phyloP scores from a whole-genome alignment of 2,329 filamentous ascomycete species.

The Fusarium newnesense region DNA sequence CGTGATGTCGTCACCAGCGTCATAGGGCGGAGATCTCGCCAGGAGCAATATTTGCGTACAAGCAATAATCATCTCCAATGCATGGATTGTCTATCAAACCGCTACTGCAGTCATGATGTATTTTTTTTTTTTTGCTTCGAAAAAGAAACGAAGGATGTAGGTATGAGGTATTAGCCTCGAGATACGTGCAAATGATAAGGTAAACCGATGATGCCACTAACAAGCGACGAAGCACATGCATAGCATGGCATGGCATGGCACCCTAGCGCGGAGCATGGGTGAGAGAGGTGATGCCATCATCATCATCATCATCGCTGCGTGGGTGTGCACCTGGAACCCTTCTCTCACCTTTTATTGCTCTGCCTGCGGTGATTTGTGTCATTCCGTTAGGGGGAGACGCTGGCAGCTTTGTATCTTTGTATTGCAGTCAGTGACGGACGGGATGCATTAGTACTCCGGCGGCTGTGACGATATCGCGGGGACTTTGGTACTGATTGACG shows the following conservation, averaged over 20 bases:
- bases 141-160: slow-evolving; percentile 14
- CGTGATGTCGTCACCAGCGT: slow-evolving; percentile 46
- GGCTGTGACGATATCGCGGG: slow-evolving; percentile 27
- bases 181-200: slow-evolving; percentile 6
- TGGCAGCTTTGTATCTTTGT: slow-evolving; percentile 22
- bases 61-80: not conserved
- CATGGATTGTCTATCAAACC: slow-evolving; percentile 15
- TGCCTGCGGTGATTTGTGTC: slow-evolving; percentile 6
- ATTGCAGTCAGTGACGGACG: not conserved
- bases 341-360: not conserved
- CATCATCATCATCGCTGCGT: slow-evolving; percentile 12
- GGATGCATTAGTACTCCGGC: slow-evolving; percentile 2
- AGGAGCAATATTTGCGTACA: slow-evolving; percentile 20
- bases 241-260: not conserved
- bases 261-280: slow-evolving; percentile 18
- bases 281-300: slow-evolving; percentile 34
- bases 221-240: slow-evolving; percentile 20
- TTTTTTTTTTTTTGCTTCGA: too few relatives aligned
- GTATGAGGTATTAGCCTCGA: slow-evolving; percentile 19
- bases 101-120: not conserved
- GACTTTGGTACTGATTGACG: slow-evolving; percentile 19
- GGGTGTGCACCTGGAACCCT: slow-evolving; percentile 29
- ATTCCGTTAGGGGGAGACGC: not conserved
- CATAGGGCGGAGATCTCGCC: slow-evolving; percentile 42
- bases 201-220: slow-evolving; percentile 34